Conservation (phyloP, 495 filamentous ascomycete species). For the Pseudoneurospora amorphoporcata region DNA sequence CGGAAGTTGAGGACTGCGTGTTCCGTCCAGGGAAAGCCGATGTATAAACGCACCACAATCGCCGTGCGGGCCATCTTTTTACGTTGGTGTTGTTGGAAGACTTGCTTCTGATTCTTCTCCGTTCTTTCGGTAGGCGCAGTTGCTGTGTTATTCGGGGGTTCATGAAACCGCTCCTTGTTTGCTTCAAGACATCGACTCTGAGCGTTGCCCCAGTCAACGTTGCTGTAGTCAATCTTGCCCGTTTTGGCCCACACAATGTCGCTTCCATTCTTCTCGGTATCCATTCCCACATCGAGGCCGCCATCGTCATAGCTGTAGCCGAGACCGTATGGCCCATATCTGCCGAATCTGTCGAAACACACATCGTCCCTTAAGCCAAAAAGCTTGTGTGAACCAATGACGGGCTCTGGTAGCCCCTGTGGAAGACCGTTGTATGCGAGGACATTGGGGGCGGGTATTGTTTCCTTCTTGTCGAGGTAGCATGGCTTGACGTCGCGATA, state of each 20-base stretch:
- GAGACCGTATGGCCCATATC: conserved; percentile 80
- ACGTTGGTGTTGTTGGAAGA: conserved; percentile 10
- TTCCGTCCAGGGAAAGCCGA: conserved; percentile 55
- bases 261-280: conserved; percentile 63
- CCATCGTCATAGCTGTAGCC: conserved; percentile 70
- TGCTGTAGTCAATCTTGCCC: conserved; percentile 63
- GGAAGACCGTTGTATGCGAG: conserved; percentile 64
- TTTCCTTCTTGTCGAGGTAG: conserved; percentile 57
- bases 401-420: conserved; percentile 68
- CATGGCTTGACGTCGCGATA: conserved; percentile 60
- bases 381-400: conserved; percentile 69
- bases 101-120: not conserved
- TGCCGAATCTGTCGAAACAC: conserved; percentile 89
- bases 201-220: conserved; percentile 64
- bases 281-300: conserved; percentile 63
- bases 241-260: conserved; percentile 59
- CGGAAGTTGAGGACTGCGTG: conserved; percentile 65
- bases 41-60: conserved; percentile 61
- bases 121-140: not conserved
- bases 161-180: conserved; percentile 56
- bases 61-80: conserved; percentile 51
- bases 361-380: conserved; percentile 73
- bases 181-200: conserved; percentile 57
- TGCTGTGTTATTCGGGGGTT: conserved; percentile 13
- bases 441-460: conserved; percentile 50